These are phyloP conservation scores for Avicennia marina DNA, from an alignment of 257 asterid species.

Conservation along the genomic window DNA sequence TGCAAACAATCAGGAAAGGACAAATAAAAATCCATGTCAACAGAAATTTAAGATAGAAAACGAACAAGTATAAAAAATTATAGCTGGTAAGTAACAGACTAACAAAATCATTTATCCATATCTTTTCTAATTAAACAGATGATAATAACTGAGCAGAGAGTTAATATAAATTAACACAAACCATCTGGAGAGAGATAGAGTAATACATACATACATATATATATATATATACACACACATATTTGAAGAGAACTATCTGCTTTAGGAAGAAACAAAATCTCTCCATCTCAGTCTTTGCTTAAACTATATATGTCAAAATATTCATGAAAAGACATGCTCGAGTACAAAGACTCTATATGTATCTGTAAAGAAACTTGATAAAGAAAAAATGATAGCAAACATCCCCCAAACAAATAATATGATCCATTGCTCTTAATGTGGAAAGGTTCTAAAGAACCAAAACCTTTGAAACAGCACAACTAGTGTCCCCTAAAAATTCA, in stretches of 20 bases:
- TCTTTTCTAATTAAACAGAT: constrained; percentile 9
- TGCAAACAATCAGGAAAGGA: constrained; percentile 4
- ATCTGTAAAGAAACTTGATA: too few species aligned
- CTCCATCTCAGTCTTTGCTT: too few species aligned
- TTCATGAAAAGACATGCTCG: too few species aligned
- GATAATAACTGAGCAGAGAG: constrained; percentile 12
- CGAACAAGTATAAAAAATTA: too few species aligned
- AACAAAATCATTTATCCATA: constrained; percentile 8
- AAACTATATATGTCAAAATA: too few species aligned
- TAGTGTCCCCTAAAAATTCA: neutral
- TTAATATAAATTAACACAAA: constrained; percentile 9
- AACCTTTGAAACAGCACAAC: constrained; percentile 3
- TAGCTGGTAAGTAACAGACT: constrained; percentile 5
- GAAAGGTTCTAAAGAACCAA: neutral
- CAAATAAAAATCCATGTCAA: neutral
- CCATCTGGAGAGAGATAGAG: neutral
- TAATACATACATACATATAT: too few species aligned
- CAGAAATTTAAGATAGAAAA: constrained; percentile 5
- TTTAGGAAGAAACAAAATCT: too few species aligned
- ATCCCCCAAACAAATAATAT: neutral
- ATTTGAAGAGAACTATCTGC: too few species aligned
- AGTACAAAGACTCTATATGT: too few species aligned
- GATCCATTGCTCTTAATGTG: neutral
- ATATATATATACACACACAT: too few species aligned
- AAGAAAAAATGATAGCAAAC: too few species aligned